Percentiles rank a stretch among this genome's conserved stretches.
Evolutionary conservation across 331 rosid genomes (phyloP).

Genomic region (Prunus yedoensis): DNA sequence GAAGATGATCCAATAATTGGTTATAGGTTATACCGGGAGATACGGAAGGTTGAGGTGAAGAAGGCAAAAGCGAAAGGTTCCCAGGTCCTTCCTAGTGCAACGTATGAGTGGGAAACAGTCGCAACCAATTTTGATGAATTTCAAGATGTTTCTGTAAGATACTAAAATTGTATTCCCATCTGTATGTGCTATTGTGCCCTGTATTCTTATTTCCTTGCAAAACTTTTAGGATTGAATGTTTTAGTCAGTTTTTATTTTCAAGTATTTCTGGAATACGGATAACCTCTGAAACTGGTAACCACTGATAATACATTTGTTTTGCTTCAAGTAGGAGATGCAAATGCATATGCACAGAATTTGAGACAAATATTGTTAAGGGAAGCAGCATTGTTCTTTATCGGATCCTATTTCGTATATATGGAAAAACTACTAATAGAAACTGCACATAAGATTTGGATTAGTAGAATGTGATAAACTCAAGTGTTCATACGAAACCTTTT

Average conservation of each 20-base stretch:
- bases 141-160: slow-evolving; percentile 92
- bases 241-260: neutral
- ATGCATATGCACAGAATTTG: neutral
- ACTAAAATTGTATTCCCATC: slow-evolving; percentile 22
- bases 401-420: neutral
- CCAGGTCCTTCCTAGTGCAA: slow-evolving; percentile 62
- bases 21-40: slow-evolving; percentile 90
- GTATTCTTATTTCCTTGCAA: neutral
- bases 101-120: slow-evolving; percentile 91
- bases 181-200: neutral
- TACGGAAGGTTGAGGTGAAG: slow-evolving; percentile 77
- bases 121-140: slow-evolving; percentile 98
- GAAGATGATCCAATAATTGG: slow-evolving; percentile 90
- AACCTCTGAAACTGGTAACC: neutral
- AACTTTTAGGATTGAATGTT: neutral
- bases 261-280: neutral
- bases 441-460: neutral
- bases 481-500: neutral
- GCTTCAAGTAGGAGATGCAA: neutral
- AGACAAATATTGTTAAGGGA: neutral
- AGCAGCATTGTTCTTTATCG: neutral
- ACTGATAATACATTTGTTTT: neutral
- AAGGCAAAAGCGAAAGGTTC: slow-evolving; percentile 90
- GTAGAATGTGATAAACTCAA: neutral
- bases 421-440: neutral